A percentile compares a stretch with the other conserved stretches of the same genome.
Evolutionary conservation across 306 rosid species (phyloP).

Genomic region (Trichosanthes truncata): DNA sequence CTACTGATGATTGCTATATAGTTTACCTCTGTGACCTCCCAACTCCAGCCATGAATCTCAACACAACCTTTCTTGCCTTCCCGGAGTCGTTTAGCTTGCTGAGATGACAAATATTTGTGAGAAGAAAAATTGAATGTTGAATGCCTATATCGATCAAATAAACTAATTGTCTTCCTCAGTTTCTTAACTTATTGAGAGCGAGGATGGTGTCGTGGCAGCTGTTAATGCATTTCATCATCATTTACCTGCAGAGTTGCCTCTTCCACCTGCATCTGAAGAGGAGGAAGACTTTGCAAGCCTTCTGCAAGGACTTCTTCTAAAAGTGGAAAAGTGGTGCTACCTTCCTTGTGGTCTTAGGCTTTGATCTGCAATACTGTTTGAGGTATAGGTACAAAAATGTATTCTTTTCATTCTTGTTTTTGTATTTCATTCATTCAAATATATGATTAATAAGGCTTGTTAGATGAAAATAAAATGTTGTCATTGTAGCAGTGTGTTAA

Average conservation of each 20-base stretch:
- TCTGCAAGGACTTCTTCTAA: constrained; percentile 52
- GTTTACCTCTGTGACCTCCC: too few relatives aligned
- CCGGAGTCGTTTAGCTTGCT: too few relatives aligned
- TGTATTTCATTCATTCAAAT: constrained; percentile 46
- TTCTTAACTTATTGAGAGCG: constrained; percentile 68
- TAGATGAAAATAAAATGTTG: not conserved
- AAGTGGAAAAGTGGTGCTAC: constrained; percentile 53
- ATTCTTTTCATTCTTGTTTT: constrained; percentile 1
- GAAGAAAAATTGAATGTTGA: too few relatives aligned
- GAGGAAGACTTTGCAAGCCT: constrained; percentile 39
- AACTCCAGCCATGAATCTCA: too few relatives aligned
- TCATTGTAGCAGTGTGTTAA: not conserved
- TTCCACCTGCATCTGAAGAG: constrained; percentile 36
- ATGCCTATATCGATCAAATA: too few relatives aligned
- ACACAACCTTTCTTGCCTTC: too few relatives aligned
- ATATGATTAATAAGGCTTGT: not conserved
- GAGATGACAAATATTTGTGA: too few relatives aligned
- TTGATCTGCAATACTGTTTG: not conserved
- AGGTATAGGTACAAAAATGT: not conserved
- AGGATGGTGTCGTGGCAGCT: constrained; percentile 91
- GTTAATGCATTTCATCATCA: constrained; percentile 88
- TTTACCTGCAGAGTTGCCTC: constrained; percentile 63
- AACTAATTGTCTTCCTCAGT: too few relatives aligned
- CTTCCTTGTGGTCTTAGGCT: constrained; percentile 38
- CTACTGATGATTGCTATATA: too few relatives aligned